phyloP scores from a whole-genome alignment of 2,329 filamentous ascomycete genomes.

The Bipolaris cookei region DNA sequence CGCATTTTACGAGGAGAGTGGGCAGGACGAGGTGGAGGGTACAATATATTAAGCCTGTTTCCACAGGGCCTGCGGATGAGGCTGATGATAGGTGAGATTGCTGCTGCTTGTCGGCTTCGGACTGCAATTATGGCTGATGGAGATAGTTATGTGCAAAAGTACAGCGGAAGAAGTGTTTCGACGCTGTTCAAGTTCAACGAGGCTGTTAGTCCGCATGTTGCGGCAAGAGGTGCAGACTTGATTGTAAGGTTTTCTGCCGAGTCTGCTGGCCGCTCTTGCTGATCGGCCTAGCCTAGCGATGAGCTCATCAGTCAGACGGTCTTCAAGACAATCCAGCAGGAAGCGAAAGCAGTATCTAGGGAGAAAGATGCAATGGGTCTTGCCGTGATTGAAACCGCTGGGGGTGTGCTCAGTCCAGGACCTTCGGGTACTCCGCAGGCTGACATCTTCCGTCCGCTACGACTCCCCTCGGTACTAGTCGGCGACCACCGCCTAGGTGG shows the following conservation, averaged over 20 bases:
- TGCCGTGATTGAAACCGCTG: slow-evolving; percentile 79
- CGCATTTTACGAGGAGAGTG: slow-evolving; percentile 52
- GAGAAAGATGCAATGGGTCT: slow-evolving; percentile 20
- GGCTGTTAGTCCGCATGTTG: slow-evolving; percentile 79
- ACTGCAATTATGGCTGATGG: slow-evolving; percentile 4
- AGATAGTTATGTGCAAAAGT: slow-evolving; percentile 66
- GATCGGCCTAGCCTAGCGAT: slow-evolving; percentile 32
- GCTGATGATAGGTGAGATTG: slow-evolving; percentile 69
- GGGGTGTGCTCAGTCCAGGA: slow-evolving; percentile 79
- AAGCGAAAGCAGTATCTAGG: slow-evolving; percentile 13
- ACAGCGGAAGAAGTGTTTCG: slow-evolving; percentile 62
- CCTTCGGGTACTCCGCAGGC: slow-evolving; percentile 79
- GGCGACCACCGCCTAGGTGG: slow-evolving; percentile 79
- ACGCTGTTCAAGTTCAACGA: slow-evolving; percentile 75
- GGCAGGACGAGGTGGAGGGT: slow-evolving; percentile 49
- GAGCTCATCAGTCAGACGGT: slow-evolving; percentile 25
- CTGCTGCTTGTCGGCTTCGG: not conserved
- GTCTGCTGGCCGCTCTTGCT: not conserved
- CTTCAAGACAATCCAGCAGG: slow-evolving; percentile 22
- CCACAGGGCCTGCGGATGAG: slow-evolving; percentile 72
- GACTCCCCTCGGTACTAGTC: slow-evolving; percentile 75
- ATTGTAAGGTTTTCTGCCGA: slow-evolving; percentile 25
- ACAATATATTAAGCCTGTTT: slow-evolving; percentile 80
- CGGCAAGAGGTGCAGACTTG: slow-evolving; percentile 55
- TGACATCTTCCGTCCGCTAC: slow-evolving; percentile 75